Conservation (phyloP, 495 filamentous ascomycete species). For the Delitschia confertaspora region DNA sequence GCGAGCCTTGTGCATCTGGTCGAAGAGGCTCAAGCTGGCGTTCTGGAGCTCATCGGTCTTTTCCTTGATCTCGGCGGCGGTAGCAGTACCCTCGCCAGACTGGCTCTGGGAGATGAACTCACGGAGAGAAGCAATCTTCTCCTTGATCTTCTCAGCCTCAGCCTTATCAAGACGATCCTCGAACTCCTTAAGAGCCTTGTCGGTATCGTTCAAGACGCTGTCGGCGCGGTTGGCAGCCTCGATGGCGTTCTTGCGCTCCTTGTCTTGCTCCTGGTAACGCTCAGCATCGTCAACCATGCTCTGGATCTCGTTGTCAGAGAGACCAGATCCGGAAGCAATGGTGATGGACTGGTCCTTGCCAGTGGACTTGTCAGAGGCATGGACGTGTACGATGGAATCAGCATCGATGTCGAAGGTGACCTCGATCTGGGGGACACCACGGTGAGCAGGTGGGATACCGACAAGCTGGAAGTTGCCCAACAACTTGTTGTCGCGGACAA, state of each 20-base stretch:
- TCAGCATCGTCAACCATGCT: constrained; percentile 96
- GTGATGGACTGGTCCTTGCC: constrained; percentile 99
- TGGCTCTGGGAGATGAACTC: constrained; percentile 93
- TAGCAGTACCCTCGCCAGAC: constrained; percentile 76
- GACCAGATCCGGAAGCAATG: constrained; percentile 93
- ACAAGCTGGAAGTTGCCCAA: constrained; percentile 99
- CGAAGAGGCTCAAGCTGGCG: constrained; percentile 91
- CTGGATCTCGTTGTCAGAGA: constrained; percentile 89
- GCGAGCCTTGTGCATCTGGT: constrained; percentile 99
- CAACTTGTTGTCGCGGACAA: constrained; percentile 98
- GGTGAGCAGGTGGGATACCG: constrained; percentile 93
- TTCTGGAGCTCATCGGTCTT: constrained; percentile 97
- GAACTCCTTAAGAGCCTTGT: constrained; percentile 96
- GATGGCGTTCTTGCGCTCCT: constrained; percentile 91
- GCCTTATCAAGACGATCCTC: constrained; percentile 93
- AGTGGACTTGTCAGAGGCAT: constrained; percentile 98
- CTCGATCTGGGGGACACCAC: constrained; percentile 95
- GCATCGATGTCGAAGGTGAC: constrained; percentile 99
- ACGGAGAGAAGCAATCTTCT: constrained; percentile 84
- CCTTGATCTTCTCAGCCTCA: constrained; percentile 81
- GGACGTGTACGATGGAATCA: constrained; percentile 97
- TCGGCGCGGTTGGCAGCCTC: constrained; percentile 96
- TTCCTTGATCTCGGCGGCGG: constrained; percentile 86
- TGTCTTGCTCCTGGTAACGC: constrained; percentile 89
- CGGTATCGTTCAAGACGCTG: constrained; percentile 91